phyloP scores from a whole-genome alignment of 2,329 filamentous ascomycete genomes.

The Aspergillus vadensis region DNA sequence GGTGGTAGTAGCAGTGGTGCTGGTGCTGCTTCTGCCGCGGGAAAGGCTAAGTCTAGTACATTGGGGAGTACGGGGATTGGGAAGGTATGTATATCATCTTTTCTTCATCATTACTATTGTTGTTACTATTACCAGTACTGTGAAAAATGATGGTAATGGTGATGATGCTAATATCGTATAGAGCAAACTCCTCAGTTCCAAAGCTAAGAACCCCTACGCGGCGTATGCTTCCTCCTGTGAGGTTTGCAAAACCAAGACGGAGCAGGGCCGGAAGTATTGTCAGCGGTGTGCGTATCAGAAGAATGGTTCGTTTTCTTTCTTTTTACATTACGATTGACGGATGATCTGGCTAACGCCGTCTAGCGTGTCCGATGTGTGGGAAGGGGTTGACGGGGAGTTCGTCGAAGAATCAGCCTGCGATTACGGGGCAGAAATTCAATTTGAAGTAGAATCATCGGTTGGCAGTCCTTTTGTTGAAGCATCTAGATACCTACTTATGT shows the following conservation, averaged over 20 bases:
- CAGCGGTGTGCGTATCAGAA: constrained; percentile 65
- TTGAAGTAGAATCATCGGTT: constrained; percentile 52
- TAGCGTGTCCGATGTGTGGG: constrained; percentile 66
- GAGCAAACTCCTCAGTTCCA: constrained; percentile 66
- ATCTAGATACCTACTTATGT: constrained; percentile 3
- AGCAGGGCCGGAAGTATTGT: constrained; percentile 62
- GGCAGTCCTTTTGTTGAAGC: not conserved
- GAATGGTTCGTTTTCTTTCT: constrained; percentile 52
- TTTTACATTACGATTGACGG: not conserved
- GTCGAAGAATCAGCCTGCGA: constrained; percentile 52
- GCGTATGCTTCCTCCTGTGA: constrained; percentile 64
- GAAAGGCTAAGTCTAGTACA: constrained; percentile 46
- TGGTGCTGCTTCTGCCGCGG: not conserved
- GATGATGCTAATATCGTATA: constrained; percentile 27
- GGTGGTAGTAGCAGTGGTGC: constrained; percentile 33
- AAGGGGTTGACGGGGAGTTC: constrained; percentile 55
- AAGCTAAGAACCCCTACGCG: constrained; percentile 67
- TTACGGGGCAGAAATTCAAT: constrained; percentile 65
- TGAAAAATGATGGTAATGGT: no score
- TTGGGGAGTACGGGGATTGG: constrained; percentile 60
- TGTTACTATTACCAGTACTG: no score
- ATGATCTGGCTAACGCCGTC: constrained; percentile 18
- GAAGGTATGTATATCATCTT: constrained; percentile 53
- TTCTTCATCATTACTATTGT: no score
- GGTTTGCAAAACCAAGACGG: constrained; percentile 65